Percentiles rank a stretch among this genome's conserved stretches.
Evolutionary conservation across 176 grass and related monocot genomes (phyloP).

Genomic region (Oryza australiensis): DNA sequence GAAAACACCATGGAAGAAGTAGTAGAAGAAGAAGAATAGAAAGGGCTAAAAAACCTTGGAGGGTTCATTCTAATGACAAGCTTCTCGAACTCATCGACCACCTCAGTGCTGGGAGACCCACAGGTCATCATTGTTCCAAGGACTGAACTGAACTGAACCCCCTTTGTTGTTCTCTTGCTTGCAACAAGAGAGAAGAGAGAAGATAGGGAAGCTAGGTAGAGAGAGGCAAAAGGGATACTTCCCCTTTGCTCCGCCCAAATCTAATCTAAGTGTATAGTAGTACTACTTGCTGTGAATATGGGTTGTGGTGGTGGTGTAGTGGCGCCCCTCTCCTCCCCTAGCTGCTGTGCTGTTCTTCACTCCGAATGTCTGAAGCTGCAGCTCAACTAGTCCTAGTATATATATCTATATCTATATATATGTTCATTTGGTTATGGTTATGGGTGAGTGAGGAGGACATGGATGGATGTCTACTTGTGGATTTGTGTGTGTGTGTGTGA

Average conservation of each 20-base stretch:
- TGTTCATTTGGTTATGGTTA: constrained; percentile 10
- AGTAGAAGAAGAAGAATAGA: not conserved
- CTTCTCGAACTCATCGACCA: constrained; percentile 91
- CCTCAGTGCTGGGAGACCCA: constrained; percentile 67
- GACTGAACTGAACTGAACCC: not conserved
- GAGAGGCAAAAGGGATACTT: constrained; percentile 41
- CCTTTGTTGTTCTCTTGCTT: not conserved
- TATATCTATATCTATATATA: constrained; percentile 12
- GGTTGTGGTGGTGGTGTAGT: constrained; percentile 21
- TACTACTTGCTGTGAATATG: not conserved
- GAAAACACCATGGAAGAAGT: not conserved
- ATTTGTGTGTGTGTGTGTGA: constrained; percentile 32
- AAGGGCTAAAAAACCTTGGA: constrained; percentile 50
- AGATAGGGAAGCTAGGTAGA: not conserved
- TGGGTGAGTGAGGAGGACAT: constrained; percentile 19
- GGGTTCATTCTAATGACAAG: constrained; percentile 96
- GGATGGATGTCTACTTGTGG: constrained; percentile 30
- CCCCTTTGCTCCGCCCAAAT: constrained; percentile 43
- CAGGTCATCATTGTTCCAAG: constrained; percentile 61
- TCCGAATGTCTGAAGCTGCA: constrained; percentile 29
- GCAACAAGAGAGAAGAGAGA: constrained; percentile 18
- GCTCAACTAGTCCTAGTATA: constrained; percentile 42
- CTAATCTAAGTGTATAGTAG: constrained; percentile 34
- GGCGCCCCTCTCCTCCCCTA: not conserved
- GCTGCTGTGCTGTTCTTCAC: constrained; percentile 21